Conservation (phyloP, 2,329 filamentous ascomycete species). For the Neofusicoccum ribis region DNA sequence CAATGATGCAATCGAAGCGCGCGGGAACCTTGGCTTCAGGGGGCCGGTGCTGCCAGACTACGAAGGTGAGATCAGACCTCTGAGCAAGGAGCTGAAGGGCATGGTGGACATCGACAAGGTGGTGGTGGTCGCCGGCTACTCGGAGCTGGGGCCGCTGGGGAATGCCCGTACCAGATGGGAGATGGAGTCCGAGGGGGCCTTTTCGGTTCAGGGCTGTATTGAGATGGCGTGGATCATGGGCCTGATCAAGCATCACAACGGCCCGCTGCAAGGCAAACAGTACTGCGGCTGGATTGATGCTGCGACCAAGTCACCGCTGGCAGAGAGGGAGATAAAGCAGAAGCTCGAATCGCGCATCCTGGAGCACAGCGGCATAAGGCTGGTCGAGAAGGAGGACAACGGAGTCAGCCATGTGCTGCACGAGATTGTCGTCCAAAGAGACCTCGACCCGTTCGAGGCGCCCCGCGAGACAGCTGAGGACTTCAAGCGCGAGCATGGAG, state of each 20-base stretch:
- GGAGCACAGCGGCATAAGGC: constrained; percentile 36
- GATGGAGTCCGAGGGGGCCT: constrained; percentile 83
- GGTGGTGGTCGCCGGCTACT: constrained; percentile 44
- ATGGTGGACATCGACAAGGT: constrained; percentile 42
- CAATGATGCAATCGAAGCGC: background rate
- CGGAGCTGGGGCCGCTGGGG: constrained; percentile 67
- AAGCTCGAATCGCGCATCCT: constrained; percentile 35
- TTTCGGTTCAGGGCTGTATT: constrained; percentile 82
- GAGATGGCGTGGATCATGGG: constrained; percentile 97
- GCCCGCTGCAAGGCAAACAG: constrained; percentile 42
- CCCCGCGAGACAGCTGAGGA: constrained; percentile 32
- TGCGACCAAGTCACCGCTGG: constrained; percentile 28
- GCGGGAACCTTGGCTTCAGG: constrained; percentile 22
- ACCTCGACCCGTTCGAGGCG: constrained; percentile 37
- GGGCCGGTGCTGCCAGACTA: constrained; percentile 32
- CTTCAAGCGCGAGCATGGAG: constrained; percentile 34
- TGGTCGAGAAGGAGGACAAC: constrained; percentile 27
- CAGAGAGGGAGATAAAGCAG: constrained; percentile 32
- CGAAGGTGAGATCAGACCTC: constrained; percentile 24
- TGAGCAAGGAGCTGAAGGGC: constrained; percentile 30
- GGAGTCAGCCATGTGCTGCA: constrained; percentile 32
- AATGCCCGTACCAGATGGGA: constrained; percentile 88
- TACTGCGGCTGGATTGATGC: constrained; percentile 33
- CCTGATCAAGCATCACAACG: constrained; percentile 86
- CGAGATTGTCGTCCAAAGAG: constrained; percentile 35